These are phyloP conservation scores for Rhodotorula mucilaginosa DNA, from an alignment of 1,284 basidiomycete species.

Conservation along the genomic window DNA sequence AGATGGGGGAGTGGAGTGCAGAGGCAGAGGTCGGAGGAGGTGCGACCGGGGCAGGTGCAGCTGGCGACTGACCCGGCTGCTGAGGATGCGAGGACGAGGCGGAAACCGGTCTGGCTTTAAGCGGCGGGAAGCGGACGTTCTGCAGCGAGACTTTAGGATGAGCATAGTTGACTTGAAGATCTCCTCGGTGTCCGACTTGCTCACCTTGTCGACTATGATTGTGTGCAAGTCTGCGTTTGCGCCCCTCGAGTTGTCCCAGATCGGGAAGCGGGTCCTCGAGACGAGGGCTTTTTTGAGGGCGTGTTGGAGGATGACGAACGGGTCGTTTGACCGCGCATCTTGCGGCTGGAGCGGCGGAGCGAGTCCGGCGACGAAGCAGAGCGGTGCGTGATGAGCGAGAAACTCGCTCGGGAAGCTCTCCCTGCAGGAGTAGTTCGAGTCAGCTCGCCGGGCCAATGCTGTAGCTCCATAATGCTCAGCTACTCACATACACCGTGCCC, in stretches of 20 bases:
- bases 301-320: slow-evolving; percentile 59
- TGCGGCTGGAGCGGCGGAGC: slow-evolving; percentile 47
- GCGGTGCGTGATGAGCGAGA: slow-evolving; percentile 76
- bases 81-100: slow-evolving; percentile 38
- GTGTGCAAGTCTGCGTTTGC: slow-evolving; percentile 69
- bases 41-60: no score
- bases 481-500: no score
- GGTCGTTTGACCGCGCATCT: slow-evolving; percentile 28
- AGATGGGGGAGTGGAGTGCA: slow-evolving; percentile 75
- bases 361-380: slow-evolving; percentile 89
- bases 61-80: slow-evolving; percentile 31
- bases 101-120: slow-evolving; percentile 62
- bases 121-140: slow-evolving; percentile 77
- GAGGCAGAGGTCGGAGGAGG: not conserved
- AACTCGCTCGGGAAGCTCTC: slow-evolving; percentile 50
- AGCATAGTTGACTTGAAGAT: not conserved
- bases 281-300: slow-evolving; percentile 59
- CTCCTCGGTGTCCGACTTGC: not conserved
- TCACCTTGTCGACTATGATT: slow-evolving; percentile 72
- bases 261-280: slow-evolving; percentile 54
- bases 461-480: no score
- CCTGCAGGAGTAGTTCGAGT: slow-evolving; percentile 13
- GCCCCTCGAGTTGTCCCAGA: slow-evolving; percentile 51
- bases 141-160: slow-evolving; percentile 41
- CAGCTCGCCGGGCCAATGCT: no score